These are phyloP conservation scores for Rosa hybrid DNA, from an alignment of 331 rosid genomes.

Conservation along the genomic window DNA sequence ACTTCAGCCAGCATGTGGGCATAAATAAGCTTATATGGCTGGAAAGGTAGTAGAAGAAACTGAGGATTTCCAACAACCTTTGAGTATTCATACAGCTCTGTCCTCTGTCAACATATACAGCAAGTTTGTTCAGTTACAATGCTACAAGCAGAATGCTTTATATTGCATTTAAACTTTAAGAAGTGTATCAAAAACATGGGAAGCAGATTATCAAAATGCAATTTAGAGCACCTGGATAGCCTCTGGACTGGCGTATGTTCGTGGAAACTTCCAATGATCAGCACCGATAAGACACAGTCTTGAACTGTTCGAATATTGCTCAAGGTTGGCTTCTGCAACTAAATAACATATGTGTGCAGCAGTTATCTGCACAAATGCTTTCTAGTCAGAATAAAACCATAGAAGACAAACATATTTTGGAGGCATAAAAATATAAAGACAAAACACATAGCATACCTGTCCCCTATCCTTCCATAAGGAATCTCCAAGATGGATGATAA, in stretches of 20 bases:
- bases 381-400: slow-evolving; percentile 20
- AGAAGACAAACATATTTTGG: neutral
- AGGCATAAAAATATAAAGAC: neutral
- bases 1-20: slow-evolving; percentile 44
- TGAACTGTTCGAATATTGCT: slow-evolving; percentile 31
- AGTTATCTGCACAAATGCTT: slow-evolving; percentile 16
- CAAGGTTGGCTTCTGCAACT: slow-evolving; percentile 35
- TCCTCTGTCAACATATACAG: slow-evolving; percentile 29
- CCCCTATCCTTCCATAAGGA: slow-evolving; percentile 36
- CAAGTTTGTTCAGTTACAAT: neutral
- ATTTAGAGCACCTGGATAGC: slow-evolving; percentile 35
- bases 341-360: slow-evolving; percentile 41
- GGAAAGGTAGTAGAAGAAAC: slow-evolving; percentile 36
- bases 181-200: neutral
- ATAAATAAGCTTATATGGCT: slow-evolving; percentile 40
- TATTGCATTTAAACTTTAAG: neutral
- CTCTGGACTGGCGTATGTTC: slow-evolving; percentile 37
- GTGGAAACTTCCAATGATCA: slow-evolving; percentile 38
- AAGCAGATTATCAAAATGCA: neutral
- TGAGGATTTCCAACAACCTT: slow-evolving; percentile 40
- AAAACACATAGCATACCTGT: slow-evolving; percentile 20
- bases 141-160: neutral
- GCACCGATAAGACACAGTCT: slow-evolving; percentile 41
- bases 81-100: slow-evolving; percentile 32
- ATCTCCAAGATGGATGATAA: slow-evolving; percentile 39